phyloP scores from a whole-genome alignment of 169 alveolate genomes.

The Ichthyophthirius multifiliis region DNA sequence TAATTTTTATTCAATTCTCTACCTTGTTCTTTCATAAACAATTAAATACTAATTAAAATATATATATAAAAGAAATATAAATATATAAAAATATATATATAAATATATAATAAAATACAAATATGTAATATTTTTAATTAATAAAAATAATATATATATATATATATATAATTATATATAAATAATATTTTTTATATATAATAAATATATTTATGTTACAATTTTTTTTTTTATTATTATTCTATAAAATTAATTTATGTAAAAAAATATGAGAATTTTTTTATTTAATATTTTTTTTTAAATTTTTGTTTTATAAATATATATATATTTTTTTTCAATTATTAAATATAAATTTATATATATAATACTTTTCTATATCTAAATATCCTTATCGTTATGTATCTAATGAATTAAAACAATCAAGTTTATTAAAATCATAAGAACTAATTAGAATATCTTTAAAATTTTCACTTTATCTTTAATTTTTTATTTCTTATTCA shows the following conservation, averaged over 20 bases:
- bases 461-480: conserved; percentile 1
- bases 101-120: too few species aligned
- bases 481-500: conserved; percentile 35
- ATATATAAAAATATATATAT: too few species aligned
- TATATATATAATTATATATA: not conserved
- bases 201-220: too few species aligned
- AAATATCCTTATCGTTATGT: conserved; percentile 19
- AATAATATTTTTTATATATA: not conserved
- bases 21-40: conserved; percentile 38
- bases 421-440: conserved; percentile 36
- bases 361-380: conserved; percentile 6
- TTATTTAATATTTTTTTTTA: not conserved
- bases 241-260: not conserved
- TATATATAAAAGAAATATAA: not conserved
- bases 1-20: conserved; percentile 38
- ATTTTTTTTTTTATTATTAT: not conserved
- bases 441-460: conserved; percentile 33
- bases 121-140: too few species aligned
- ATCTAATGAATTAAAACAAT: conserved; percentile 37
- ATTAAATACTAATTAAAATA: conserved; percentile 20
- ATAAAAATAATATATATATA: too few species aligned
- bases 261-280: not conserved
- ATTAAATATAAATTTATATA: not conserved
- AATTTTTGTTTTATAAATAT: not conserved
- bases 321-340: not conserved